Base-by-base conservation (phyloP, 805 yeast genomes). In the Ogataea ganodermae region DNA sequence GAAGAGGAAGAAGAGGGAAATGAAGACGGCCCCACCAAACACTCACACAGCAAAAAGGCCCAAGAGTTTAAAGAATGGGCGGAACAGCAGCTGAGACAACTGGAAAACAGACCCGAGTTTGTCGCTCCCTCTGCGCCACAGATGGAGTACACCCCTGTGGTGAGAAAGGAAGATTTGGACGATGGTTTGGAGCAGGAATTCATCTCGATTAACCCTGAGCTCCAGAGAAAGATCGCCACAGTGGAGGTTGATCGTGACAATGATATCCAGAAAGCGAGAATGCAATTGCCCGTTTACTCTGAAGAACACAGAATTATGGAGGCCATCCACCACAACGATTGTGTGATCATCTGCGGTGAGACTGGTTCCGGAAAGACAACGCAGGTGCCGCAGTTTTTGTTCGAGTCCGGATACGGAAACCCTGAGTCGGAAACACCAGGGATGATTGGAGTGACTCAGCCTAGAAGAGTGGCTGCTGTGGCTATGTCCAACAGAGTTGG, bases 281-380 rank as follows among this genome's bases (percentile, higher is more conserved):
- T 82, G 68, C 76, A 81, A 44, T 71, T 94, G 16, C 99, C 99
- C 0, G 97, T 94, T 0, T 86, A 80, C 52, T 84, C 84, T 6
- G 96, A 89, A 65, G 99, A 94, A 61, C 96, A 89, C 63, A 74
- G 82, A 46, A 87, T 94, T 42, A 89, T 94, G 97, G 99, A 94
- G 64, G 96, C 97, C 1, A 79, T 94, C 42, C 88, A 87, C 62
- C 95, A 92, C 60, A 87, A 92, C 61, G 97, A 91, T 59, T 86
- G 92, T 50, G 82, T 91, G 0, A 84, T 94, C 12, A 76, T 94
- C 21, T 92, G 97, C 71, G 99, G 99, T 74, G 98, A 91, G 59
- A 94, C 99, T 1, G 99, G 99, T 58, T 90, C 97, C 2, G 99
- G 99, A 68, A 94, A 94, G 66, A 94, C 99, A 1, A 94, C 99